phyloP scores from a whole-genome alignment of 2,329 filamentous ascomycete species.

The Bretziella fagacearum region DNA sequence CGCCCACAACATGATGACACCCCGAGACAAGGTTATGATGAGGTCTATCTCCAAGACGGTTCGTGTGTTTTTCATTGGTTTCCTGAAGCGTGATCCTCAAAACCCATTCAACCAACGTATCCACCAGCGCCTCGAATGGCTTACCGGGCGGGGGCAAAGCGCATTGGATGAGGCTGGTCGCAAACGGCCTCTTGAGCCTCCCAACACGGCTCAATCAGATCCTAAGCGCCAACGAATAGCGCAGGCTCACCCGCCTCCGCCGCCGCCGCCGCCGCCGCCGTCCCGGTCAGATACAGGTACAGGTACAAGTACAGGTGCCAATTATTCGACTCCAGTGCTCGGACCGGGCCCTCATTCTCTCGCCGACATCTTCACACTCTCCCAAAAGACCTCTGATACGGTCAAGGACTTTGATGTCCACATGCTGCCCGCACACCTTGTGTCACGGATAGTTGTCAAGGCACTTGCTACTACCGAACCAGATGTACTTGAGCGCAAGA shows the following conservation, averaged over 20 bases:
- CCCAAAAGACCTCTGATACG: constrained; percentile 43
- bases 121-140: constrained; percentile 70
- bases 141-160: constrained; percentile 62
- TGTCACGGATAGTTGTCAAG: constrained; percentile 66
- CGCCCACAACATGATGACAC: constrained; percentile 53
- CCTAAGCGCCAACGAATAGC: constrained; percentile 65
- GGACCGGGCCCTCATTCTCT: constrained; percentile 60
- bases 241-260: constrained; percentile 25
- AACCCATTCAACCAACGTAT: constrained; percentile 61
- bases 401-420: constrained; percentile 71
- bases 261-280: constrained; percentile 18
- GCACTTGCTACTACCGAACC: constrained; percentile 33
- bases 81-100: constrained; percentile 68
- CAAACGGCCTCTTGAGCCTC: constrained; percentile 57
- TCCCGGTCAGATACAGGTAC: too few species aligned
- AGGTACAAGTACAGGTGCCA: constrained; percentile 2
- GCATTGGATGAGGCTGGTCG: constrained; percentile 61
- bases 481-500: constrained; percentile 14
- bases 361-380: constrained; percentile 75
- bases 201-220: constrained; percentile 57
- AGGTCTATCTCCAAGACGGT: constrained; percentile 93
- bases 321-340: constrained; percentile 47
- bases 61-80: constrained; percentile 64
- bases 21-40: constrained; percentile 63
- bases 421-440: constrained; percentile 55